Evolutionary conservation across 1,139 yeast species (phyloP), one percentile per base, ranked within the genome.

Genomic region (Kluyveromyces sp.): DNA sequence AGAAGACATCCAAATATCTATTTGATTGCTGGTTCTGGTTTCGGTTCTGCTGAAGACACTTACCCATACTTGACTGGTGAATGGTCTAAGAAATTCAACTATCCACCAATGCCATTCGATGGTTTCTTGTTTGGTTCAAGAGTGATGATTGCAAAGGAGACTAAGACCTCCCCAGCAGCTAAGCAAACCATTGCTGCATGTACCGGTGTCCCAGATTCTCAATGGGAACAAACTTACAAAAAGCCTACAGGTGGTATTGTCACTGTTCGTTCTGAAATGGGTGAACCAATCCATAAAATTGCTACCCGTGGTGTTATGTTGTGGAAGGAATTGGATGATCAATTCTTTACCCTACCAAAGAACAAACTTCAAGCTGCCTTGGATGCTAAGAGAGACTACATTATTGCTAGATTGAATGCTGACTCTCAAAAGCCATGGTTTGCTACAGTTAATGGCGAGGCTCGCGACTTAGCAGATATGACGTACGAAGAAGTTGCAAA

Each of bases 381-480:
- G 63, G 77, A 70, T 60, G 78, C 85, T 60, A 89, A 89, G 81
- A 88, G 79, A 66, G 94, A 83, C 63, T 83, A 87, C 70, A 87
- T 92, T 60, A 88, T 89, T 64, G 70, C 75, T 56, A 84, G 79
- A 60, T 79, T 92, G 69, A 92, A 92, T 68, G 87, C 87, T 57
- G 98, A 94, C 69, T 90, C 75, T 79, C 97, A 90, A 73, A 92
- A 94, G 72, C 96, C 96, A 48, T 94, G 98, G 98, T 92, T 92
- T 64, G 73, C 85, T 46, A 68, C 73, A 36, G 69, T 69, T 30
- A 61, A 72, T 35, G 96, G 96, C 54, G 86, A 82, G 58, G 87
- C 92, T 64, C 77, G 72, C 51, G 98, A 94, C 66, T 72, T 92
- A 58, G 89, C 86, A 65, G 97, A 89, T 55, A 89, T 92, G 96